Evolutionary conservation across 208 protist genomes (phyloP), one percentile per base, ranked within the genome.

Genomic region (Crithidia acanthocephali): DNA sequence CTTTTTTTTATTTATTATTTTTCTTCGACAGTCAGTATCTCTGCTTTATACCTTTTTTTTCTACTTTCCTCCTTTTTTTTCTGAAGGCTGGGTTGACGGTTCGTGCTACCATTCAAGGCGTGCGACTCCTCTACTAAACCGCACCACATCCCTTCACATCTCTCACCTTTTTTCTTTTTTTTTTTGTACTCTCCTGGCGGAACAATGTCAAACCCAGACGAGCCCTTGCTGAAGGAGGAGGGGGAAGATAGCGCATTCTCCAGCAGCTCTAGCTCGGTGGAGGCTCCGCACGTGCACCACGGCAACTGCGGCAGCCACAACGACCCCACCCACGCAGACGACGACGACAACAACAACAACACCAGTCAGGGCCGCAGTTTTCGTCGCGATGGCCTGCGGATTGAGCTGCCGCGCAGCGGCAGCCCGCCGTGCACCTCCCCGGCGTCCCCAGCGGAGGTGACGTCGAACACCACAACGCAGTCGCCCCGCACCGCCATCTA

Each of bases 351-450:
- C 37, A 23, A 23, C 35, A 20, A 52, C 20, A 48, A 44, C 22
- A 48, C 11, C 56, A 62, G 32, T 13, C 4, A 23, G 8, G 18
- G 42, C 22, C 32, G 44, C 35, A 30, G 32, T 15, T 25, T 52
- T 15, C 51, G 51, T 25, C 52, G 60, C n/a, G 65, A 37, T 5
- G 50, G 18, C 10, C 74, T 74, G 16, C 77, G 72, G 51, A 82
- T 82, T 18, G 71, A 76, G 33, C 50, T 72, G 9, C 76, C 76
- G 15, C 6, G 16, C 42, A 58, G 20, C 35, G 27, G 44, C 57
- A 75, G 57, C 32, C 27, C 44, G 22, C 63, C 45, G 0, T 62
- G 74, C 60, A 68, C 73, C 0, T 58, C 73, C 8, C 63, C 50
- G 7, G 48, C 59, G n/a, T 68, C 58, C 22, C 56, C 58, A 10